phyloP scores from a whole-genome alignment of 352 stramenopile species.

The Globisporangium echinulatum region DNA sequence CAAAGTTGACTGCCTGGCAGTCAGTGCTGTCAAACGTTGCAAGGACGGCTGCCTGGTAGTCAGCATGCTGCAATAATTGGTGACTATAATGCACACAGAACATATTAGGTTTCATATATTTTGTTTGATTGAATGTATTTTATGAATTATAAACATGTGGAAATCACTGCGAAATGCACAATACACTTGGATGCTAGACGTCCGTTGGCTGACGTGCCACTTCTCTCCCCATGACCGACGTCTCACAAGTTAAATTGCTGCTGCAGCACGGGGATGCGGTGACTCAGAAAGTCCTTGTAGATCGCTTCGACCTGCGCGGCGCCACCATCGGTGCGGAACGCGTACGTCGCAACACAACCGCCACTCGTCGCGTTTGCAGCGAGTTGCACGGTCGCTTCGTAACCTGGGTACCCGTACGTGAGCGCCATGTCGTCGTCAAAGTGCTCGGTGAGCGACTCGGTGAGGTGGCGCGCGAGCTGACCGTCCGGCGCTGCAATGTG shows the following conservation, averaged over 20 bases:
- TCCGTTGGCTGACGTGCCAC: no score
- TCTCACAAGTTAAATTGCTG: slow-evolving; percentile 7
- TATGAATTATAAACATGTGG: no score
- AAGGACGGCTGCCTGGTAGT: no score
- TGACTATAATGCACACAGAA: no score
- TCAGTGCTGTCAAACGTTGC: no score
- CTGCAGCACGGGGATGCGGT: slow-evolving; percentile 9
- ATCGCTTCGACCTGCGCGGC: slow-evolving; percentile 3
- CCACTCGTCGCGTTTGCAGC: not conserved
- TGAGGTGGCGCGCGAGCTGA: not conserved
- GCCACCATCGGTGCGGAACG: slow-evolving; percentile 6
- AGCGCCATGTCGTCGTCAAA: slow-evolving; percentile 9
- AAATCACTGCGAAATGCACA: no score
- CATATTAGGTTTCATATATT: no score
- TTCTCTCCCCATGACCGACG: no score
- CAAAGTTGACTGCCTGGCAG: no score
- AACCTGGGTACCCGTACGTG: slow-evolving; percentile 1
- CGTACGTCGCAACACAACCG: slow-evolving; percentile 9
- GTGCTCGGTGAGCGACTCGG: slow-evolving; percentile 2
- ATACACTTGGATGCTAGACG: no score
- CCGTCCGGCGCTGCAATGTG: slow-evolving; percentile 1
- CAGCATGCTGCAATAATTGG: no score
- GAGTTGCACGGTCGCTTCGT: slow-evolving; percentile 6
- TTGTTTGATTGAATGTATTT: no score
- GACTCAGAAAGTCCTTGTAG: slow-evolving; percentile 9